phyloP scores from a whole-genome alignment of 179 eudicot genomes.

The Camellia oleifera region DNA sequence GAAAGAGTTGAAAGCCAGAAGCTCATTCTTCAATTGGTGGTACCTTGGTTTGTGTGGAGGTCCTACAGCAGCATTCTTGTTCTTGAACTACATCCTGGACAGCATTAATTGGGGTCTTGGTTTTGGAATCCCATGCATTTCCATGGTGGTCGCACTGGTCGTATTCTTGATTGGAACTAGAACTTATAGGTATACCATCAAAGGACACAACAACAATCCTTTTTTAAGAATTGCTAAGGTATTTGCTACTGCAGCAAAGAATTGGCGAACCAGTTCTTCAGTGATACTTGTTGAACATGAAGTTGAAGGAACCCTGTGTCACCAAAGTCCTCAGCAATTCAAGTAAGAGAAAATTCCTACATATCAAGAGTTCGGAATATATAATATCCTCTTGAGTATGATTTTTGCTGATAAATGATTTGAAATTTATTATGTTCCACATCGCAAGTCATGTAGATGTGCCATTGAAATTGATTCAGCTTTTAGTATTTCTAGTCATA shows the following conservation, averaged over 20 bases:
- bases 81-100: slow-evolving; percentile 34
- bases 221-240: slow-evolving; percentile 39
- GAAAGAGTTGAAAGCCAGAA: slow-evolving; percentile 32
- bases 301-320: background rate
- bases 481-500: too few species aligned
- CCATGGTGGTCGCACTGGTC: slow-evolving; percentile 26
- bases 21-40: slow-evolving; percentile 60
- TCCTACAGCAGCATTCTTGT: slow-evolving; percentile 17
- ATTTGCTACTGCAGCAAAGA: slow-evolving; percentile 31
- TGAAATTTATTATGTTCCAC: background rate
- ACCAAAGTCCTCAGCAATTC: background rate
- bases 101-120: slow-evolving; percentile 44
- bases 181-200: slow-evolving; percentile 24
- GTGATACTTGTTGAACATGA: background rate
- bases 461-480: too few species aligned
- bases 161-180: slow-evolving; percentile 31
- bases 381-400: background rate
- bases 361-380: background rate
- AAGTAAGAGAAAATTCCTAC: slow-evolving; percentile 5
- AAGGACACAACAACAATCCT: slow-evolving; percentile 29
- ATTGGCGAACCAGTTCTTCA: slow-evolving; percentile 20
- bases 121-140: slow-evolving; percentile 34
- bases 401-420: background rate
- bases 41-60: slow-evolving; percentile 38
- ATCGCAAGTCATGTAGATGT: background rate